A percentile compares a stretch with the other conserved stretches of the same genome.
These are phyloP conservation scores for Cercospora zeae-maydis DNA, from an alignment of 2,329 filamentous ascomycete genomes.

Conservation along the genomic window DNA sequence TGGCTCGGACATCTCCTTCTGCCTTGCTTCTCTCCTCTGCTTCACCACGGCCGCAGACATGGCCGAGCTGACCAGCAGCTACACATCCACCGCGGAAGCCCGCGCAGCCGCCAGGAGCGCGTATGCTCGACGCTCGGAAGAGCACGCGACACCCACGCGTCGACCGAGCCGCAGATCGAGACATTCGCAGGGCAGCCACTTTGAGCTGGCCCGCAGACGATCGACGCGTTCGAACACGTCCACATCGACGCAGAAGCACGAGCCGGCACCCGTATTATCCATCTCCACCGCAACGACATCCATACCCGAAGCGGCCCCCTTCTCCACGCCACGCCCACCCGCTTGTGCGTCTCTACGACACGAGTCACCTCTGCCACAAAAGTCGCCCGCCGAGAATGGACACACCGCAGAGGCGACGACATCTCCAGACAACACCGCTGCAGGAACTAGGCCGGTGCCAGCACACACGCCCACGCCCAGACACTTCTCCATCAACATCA, in stretches of 20 bases:
- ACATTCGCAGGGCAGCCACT: slow-evolving; percentile 7
- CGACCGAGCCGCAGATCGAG: slow-evolving; percentile 6
- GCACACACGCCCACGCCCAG: slow-evolving; percentile 41
- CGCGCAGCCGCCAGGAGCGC: slow-evolving; percentile 5
- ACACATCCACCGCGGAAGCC: neutral
- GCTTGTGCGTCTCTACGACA: too few species aligned
- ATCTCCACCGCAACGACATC: neutral
- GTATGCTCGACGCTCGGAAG: slow-evolving; percentile 4
- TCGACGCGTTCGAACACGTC: slow-evolving; percentile 4
- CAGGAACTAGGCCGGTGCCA: neutral
- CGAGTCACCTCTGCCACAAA: neutral
- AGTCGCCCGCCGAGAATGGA: neutral
- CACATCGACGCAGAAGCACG: slow-evolving; percentile 2
- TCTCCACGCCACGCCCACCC: neutral
- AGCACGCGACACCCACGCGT: slow-evolving; percentile 4
- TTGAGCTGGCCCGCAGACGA: slow-evolving; percentile 2
- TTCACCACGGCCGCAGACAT: neutral
- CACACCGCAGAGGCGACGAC: neutral
- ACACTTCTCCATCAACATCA: slow-evolving; percentile 61
- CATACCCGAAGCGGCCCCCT: neutral
- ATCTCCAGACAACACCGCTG: neutral
- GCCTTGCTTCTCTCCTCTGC: neutral
- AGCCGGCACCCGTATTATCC: neutral
- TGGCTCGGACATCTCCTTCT: neutral
- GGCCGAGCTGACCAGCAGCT: slow-evolving; percentile 2